Conservation (phyloP, 768 basidiomycete species). For the Panus rudis region DNA sequence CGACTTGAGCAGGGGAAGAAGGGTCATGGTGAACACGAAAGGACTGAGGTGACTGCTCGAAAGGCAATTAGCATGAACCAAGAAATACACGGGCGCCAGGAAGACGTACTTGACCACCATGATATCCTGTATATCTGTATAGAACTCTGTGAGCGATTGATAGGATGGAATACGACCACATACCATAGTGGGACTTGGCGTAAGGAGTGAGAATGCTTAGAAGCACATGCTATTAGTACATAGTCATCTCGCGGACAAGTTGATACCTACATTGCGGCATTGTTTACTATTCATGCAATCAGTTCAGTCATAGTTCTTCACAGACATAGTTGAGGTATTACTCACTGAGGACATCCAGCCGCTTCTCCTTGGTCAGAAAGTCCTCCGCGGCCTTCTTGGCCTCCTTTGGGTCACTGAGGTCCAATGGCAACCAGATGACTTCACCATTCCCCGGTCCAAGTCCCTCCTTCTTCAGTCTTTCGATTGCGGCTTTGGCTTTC, state of each 20-base stretch:
- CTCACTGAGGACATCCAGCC: conserved; percentile 38
- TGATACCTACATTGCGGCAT: conserved; percentile 31
- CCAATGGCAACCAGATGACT: conserved; percentile 31
- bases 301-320: background rate
- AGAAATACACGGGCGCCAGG: background rate
- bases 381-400: conserved; percentile 29
- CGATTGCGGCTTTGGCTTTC: conserved; percentile 42
- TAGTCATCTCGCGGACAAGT: background rate
- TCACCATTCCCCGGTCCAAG: conserved; percentile 15
- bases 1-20: conserved; percentile 44
- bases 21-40: conserved; percentile 44
- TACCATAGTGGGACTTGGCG: conserved; percentile 22
- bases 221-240: background rate
- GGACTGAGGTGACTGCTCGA: conserved; percentile 44
- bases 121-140: conserved; percentile 31
- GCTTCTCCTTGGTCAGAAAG: conserved; percentile 31
- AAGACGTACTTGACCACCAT: conserved; percentile 38
- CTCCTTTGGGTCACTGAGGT: conserved; percentile 32
- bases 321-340: background rate
- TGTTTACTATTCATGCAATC: conserved; percentile 35
- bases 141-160: background rate
- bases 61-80: conserved; percentile 11
- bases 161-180: background rate
- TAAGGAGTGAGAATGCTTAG: conserved; percentile 6
- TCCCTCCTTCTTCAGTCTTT: conserved; percentile 35